These are phyloP conservation scores for Ganoderma sp. DNA, from an alignment of 1,284 basidiomycete genomes.

Conservation along the genomic window DNA sequence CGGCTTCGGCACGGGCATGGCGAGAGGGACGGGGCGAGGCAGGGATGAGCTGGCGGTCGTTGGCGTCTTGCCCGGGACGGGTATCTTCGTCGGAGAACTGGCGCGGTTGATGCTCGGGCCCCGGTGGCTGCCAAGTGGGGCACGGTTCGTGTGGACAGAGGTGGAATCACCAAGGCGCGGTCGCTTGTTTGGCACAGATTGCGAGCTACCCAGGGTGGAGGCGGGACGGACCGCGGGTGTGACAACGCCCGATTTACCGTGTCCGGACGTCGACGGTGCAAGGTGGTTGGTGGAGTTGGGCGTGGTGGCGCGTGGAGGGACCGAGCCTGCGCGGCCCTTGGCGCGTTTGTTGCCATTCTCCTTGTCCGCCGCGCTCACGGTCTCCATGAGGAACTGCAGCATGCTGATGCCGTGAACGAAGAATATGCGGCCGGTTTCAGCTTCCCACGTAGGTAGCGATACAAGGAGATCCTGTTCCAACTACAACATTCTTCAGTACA, in stretches of 20 bases:
- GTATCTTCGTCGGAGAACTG: slow-evolving; percentile 55
- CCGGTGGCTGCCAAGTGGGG: slow-evolving; percentile 31
- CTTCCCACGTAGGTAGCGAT: slow-evolving; percentile 89
- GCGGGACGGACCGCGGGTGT: slow-evolving; percentile 65
- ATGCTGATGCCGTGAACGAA: slow-evolving; percentile 87
- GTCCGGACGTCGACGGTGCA: slow-evolving; percentile 36
- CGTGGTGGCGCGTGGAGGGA: slow-evolving; percentile 64
- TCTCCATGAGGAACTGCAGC: slow-evolving; percentile 78
- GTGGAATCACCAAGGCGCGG: slow-evolving; percentile 55
- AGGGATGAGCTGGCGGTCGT: slow-evolving; percentile 41
- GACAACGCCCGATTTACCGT: slow-evolving; percentile 47
- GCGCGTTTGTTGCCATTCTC: slow-evolving; percentile 68
- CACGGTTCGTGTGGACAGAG: slow-evolving; percentile 28
- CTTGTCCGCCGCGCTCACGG: slow-evolving; percentile 68
- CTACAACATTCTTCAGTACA: slow-evolving; percentile 47
- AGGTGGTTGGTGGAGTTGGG: slow-evolving; percentile 51
- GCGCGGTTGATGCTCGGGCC: slow-evolving; percentile 32
- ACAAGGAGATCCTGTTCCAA: slow-evolving; percentile 87
- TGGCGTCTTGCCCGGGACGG: slow-evolving; percentile 42
- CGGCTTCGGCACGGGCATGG: slow-evolving; percentile 53
- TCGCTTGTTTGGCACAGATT: slow-evolving; percentile 61
- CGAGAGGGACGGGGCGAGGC: slow-evolving; percentile 44
- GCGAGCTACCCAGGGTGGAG: slow-evolving; percentile 47
- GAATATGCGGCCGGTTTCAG: slow-evolving; percentile 77
- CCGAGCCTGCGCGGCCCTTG: slow-evolving; percentile 53